Percentiles rank a stretch among this genome's conserved stretches.
Conservation (phyloP, 192 early-diverging fungal species). For the Cetraspora pellucida region DNA sequence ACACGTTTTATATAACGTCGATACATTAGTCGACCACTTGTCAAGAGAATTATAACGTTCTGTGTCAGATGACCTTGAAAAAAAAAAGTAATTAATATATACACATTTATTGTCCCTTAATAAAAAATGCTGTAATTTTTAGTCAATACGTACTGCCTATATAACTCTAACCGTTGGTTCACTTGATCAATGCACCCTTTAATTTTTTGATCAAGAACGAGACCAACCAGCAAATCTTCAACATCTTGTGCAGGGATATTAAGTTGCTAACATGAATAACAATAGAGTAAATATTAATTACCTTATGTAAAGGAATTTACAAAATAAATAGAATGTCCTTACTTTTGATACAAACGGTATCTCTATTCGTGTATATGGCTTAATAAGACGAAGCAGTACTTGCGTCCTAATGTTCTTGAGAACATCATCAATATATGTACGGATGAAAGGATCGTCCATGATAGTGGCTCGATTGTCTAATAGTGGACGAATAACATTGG, state of each 20-base stretch:
- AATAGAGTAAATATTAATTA: slow-evolving; percentile 1
- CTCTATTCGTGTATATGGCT: slow-evolving; percentile 92
- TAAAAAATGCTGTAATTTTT: slow-evolving; percentile 5
- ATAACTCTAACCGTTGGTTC: slow-evolving; percentile 72
- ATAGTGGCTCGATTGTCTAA: slow-evolving; percentile 72
- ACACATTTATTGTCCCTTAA: too few species aligned
- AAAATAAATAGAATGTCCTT: not conserved
- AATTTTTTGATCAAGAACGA: slow-evolving; percentile 90
- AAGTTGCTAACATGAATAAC: slow-evolving; percentile 57
- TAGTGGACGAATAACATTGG: not conserved
- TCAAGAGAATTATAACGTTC: slow-evolving; percentile 68
- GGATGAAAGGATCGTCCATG: slow-evolving; percentile 89
- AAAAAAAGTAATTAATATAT: not conserved
- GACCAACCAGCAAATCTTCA: slow-evolving; percentile 80
- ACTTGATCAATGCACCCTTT: slow-evolving; percentile 90
- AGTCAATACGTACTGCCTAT: slow-evolving; percentile 63
- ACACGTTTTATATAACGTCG: slow-evolving; percentile 61
- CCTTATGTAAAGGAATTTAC: not conserved
- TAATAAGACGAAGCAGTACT: slow-evolving; percentile 80
- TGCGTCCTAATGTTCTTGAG: slow-evolving; percentile 91
- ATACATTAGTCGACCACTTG: slow-evolving; percentile 71
- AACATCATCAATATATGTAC: slow-evolving; percentile 88
- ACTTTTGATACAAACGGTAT: slow-evolving; percentile 80
- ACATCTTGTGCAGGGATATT: slow-evolving; percentile 77
- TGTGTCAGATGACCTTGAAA: slow-evolving; percentile 61